These are phyloP conservation scores for Aegilops tauschii DNA, from an alignment of 176 grass and related monocot species.

Conservation along the genomic window DNA sequence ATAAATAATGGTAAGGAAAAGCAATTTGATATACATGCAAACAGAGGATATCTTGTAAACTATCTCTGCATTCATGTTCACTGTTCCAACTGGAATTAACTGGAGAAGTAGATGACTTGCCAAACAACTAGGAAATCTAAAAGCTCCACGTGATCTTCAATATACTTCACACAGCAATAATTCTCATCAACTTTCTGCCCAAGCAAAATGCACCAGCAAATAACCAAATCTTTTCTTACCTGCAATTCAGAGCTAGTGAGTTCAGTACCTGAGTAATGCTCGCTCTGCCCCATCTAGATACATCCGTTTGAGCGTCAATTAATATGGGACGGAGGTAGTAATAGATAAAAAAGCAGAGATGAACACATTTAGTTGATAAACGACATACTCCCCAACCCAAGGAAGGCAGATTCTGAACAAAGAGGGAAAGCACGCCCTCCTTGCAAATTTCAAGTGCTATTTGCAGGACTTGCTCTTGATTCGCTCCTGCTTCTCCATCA, in stretches of 20 bases:
- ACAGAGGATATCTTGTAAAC: constrained; percentile 13
- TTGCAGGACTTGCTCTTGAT: constrained; percentile 60
- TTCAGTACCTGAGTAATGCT: not conserved
- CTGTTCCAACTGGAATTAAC: constrained; percentile 6
- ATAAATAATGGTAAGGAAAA: not conserved
- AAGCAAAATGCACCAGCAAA: constrained; percentile 72
- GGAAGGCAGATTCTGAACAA: constrained; percentile 74
- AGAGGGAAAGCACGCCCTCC: constrained; percentile 59
- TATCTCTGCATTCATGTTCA: not conserved
- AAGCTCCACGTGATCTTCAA: constrained; percentile 68
- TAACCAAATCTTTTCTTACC: constrained; percentile 72
- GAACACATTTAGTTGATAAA: not conserved
- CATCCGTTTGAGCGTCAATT: too few species aligned
- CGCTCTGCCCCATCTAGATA: too few species aligned
- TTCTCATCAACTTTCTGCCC: constrained; percentile 52
- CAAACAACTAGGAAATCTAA: constrained; percentile 80
- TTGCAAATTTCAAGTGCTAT: constrained; percentile 78
- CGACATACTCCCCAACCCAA: constrained; percentile 70
- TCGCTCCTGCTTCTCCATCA: constrained; percentile 64
- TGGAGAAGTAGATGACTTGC: constrained; percentile 33
- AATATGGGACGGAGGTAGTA: not conserved
- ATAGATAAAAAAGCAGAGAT: not conserved
- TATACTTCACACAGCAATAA: constrained; percentile 64
- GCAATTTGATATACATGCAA: not conserved
- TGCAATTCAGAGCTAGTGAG: constrained; percentile 26